Evolutionary conservation across 805 yeast genomes (phyloP).

Genomic region (Candida hispaniensis): DNA sequence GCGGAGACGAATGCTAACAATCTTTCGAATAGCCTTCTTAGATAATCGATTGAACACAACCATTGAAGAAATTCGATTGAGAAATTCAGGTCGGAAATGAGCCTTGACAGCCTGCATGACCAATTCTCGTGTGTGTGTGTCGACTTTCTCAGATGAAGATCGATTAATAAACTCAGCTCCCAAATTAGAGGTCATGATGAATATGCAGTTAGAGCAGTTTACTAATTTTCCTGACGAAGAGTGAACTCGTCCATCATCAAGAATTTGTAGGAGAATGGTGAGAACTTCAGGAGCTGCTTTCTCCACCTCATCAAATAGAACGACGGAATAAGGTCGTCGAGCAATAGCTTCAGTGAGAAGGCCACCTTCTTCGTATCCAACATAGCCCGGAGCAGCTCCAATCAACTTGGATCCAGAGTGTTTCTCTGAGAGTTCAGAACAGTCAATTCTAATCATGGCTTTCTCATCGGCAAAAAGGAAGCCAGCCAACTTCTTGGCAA

Average conservation of each 20-base stretch:
- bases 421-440: constrained; percentile 92
- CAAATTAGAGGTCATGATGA: constrained; percentile 93
- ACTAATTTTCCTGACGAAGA: constrained; percentile 89
- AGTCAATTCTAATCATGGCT: constrained; percentile 95
- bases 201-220: constrained; percentile 83
- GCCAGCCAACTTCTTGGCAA: constrained; percentile 94
- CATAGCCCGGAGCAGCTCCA: constrained; percentile 96
- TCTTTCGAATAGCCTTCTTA: constrained; percentile 82
- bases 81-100: constrained; percentile 95
- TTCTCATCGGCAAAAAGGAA: constrained; percentile 92
- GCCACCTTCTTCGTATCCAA: constrained; percentile 98
- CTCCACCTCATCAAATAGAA: constrained; percentile 90
- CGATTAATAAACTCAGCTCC: constrained; percentile 86
- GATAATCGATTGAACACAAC: constrained; percentile 89
- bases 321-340: constrained; percentile 84
- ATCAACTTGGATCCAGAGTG: constrained; percentile 89
- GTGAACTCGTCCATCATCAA: constrained; percentile 94
- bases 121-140: constrained; percentile 54
- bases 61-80: constrained; percentile 89
- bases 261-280: constrained; percentile 75
- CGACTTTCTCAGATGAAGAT: constrained; percentile 47
- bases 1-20: constrained; percentile 70
- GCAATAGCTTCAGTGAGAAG: constrained; percentile 83
- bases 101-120: constrained; percentile 77
- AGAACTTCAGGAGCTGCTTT: constrained; percentile 96